Percentiles rank a stretch among this genome's conserved stretches.
These are phyloP conservation scores for Cenchrus fungigraminus DNA, from an alignment of 176 grass and related monocot species.

Conservation along the genomic window DNA sequence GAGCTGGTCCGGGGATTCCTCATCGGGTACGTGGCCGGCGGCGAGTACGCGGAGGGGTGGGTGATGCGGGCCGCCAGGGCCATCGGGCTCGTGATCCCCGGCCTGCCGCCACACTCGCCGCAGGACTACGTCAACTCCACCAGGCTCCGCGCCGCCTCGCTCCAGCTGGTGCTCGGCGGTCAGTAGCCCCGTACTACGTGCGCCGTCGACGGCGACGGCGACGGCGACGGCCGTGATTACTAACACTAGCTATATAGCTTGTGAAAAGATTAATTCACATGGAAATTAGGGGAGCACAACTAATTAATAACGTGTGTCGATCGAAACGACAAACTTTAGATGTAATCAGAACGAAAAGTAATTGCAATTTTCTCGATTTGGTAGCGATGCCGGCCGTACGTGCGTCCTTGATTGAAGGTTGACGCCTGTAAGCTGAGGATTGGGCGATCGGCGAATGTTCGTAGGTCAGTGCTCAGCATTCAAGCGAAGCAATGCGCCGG, in stretches of 20 bases:
- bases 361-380: neutral
- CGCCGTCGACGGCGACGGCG: neutral
- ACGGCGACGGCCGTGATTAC: neutral
- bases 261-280: neutral
- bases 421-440: neutral
- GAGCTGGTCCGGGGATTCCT: constrained; percentile 62
- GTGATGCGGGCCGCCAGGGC: constrained; percentile 39
- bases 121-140: constrained; percentile 84
- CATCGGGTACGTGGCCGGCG: constrained; percentile 48
- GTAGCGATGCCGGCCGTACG: neutral
- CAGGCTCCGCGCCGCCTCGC: constrained; percentile 48
- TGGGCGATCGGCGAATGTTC: neutral
- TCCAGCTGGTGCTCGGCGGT: constrained; percentile 10
- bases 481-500: constrained; percentile 16
- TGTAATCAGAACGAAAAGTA: neutral
- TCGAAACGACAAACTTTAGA: neutral
- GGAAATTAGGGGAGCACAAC: neutral
- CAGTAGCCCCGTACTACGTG: neutral
- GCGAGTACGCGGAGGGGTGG: constrained; percentile 72
- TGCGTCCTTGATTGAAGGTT: neutral
- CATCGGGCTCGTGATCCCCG: constrained; percentile 60
- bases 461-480: neutral
- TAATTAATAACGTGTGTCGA: neutral
- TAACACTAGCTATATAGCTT: neutral
- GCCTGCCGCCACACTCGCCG: constrained; percentile 69